These are phyloP conservation scores for Cercis canadensis DNA, from an alignment of 306 rosid species.

Conservation along the genomic window DNA sequence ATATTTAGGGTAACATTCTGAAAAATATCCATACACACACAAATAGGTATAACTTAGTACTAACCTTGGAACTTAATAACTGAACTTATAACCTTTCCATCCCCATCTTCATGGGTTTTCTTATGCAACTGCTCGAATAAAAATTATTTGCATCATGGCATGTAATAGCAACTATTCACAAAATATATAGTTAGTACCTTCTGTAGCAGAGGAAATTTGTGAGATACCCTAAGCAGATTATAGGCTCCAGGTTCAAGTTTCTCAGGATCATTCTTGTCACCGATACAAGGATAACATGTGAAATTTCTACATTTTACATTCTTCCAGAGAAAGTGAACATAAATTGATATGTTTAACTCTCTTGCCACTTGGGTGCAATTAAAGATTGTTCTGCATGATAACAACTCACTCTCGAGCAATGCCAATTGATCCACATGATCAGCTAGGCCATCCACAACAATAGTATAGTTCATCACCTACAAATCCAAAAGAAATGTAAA, in stretches of 20 bases:
- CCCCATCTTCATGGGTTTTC: constrained; percentile 19
- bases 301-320: constrained; percentile 57
- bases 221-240: constrained; percentile 71
- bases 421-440: constrained; percentile 44
- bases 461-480: constrained; percentile 72
- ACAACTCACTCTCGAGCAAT: constrained; percentile 44
- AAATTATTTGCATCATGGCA: constrained; percentile 23
- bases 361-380: constrained; percentile 47
- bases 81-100: constrained; percentile 27
- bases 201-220: constrained; percentile 69
- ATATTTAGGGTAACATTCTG: no score
- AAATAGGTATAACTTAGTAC: not conserved
- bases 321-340: constrained; percentile 60
- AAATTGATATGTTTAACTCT: constrained; percentile 46
- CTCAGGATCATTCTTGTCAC: constrained; percentile 45
- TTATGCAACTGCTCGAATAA: constrained; percentile 28
- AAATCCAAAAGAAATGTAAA: constrained; percentile 39
- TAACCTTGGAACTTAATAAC: constrained; percentile 3
- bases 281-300: constrained; percentile 45
- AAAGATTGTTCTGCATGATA: constrained; percentile 73
- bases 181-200: constrained; percentile 52
- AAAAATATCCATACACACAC: not conserved
- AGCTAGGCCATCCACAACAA: constrained; percentile 65
- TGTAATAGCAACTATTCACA: constrained; percentile 13
- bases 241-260: constrained; percentile 61